phyloP scores from a whole-genome alignment of 2,329 filamentous ascomycete genomes.

The Fusarium newnesense region DNA sequence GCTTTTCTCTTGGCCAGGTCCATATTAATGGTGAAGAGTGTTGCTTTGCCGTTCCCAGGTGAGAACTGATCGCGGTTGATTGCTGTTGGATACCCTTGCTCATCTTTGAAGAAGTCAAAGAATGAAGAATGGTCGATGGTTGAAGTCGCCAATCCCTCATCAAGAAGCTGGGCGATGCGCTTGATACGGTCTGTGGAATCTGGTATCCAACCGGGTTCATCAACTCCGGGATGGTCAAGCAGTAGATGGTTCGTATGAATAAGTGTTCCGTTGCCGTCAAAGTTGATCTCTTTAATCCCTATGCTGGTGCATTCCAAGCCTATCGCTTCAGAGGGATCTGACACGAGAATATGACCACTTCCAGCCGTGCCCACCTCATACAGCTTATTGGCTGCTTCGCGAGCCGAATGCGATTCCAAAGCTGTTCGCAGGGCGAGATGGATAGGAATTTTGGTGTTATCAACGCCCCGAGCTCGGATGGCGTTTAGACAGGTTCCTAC shows the following conservation, averaged over 20 bases:
- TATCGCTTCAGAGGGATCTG: slow-evolving; percentile 23
- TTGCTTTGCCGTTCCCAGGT: slow-evolving; percentile 1
- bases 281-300: slow-evolving; percentile 22
- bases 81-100: slow-evolving; percentile 26
- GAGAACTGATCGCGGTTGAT: slow-evolving; percentile 27
- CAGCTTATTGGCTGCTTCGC: slow-evolving; percentile 6
- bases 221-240: slow-evolving; percentile 22
- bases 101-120: slow-evolving; percentile 36
- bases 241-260: slow-evolving; percentile 38
- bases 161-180: slow-evolving; percentile 13
- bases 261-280: slow-evolving; percentile 5
- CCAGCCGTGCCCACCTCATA: slow-evolving; percentile 27
- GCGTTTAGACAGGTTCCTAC: slow-evolving; percentile 72
- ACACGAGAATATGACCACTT: slow-evolving; percentile 35
- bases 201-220: slow-evolving; percentile 27
- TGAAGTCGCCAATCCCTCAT: neutral
- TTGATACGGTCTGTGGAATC: slow-evolving; percentile 23
- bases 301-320: slow-evolving; percentile 39
- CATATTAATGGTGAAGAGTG: slow-evolving; percentile 39
- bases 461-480: slow-evolving; percentile 66
- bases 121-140: neutral
- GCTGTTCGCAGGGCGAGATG: slow-evolving; percentile 68
- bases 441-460: slow-evolving; percentile 62
- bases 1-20: slow-evolving; percentile 13
- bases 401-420: slow-evolving; percentile 57